phyloP scores from a whole-genome alignment of 1,284 basidiomycete species.

The Ceratobasidium sp. region DNA sequence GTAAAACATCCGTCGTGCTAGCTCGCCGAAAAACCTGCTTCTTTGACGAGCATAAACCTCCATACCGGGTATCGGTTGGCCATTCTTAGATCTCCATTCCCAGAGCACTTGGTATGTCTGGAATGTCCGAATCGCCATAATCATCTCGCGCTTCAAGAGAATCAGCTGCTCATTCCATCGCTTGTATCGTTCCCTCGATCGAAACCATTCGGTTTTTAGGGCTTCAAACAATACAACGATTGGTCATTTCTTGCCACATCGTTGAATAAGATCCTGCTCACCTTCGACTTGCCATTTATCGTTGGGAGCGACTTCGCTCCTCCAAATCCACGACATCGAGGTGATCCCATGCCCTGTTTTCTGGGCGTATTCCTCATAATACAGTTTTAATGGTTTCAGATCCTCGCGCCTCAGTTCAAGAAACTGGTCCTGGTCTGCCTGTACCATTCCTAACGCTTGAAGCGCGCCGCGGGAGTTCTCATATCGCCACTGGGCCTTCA shows the following conservation, averaged over 20 bases:
- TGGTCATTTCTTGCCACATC: no score
- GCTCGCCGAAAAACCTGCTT: neutral
- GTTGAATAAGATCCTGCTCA: no score
- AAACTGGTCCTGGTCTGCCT: neutral
- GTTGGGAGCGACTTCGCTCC: neutral
- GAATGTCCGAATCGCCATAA: neutral
- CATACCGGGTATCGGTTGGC: neutral
- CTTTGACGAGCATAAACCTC: neutral
- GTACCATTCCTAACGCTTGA: neutral
- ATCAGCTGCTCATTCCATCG: no score
- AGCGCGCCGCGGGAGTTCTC: neutral
- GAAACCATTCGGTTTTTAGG: no score
- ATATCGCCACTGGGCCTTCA: neutral
- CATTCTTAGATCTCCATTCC: neutral
- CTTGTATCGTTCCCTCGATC: no score
- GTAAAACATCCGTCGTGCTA: neutral
- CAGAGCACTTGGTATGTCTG: neutral
- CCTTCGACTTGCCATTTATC: neutral
- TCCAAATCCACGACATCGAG: no score
- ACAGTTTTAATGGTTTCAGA: neutral
- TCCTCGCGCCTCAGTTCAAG: neutral
- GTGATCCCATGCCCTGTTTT: neutral
- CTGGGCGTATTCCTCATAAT: neutral
- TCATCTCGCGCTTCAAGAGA: no score
- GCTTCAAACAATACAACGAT: no score